Evolutionary conservation across 768 basidiomycete species (phyloP).

Genomic region (Xerocomus brunneocitrinus): DNA sequence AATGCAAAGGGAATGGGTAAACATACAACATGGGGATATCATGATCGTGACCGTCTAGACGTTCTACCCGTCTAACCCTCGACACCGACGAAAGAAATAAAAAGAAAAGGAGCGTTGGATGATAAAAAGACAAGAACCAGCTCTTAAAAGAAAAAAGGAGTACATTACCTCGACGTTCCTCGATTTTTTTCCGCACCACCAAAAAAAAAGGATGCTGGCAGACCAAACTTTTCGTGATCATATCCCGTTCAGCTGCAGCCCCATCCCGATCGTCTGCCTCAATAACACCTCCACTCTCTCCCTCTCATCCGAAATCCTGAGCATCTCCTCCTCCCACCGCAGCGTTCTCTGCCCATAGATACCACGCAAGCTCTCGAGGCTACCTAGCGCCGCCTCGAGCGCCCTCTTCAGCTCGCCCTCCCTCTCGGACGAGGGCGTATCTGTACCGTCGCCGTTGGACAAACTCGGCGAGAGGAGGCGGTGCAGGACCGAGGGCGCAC

Average conservation of each 20-base stretch:
- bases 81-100: background rate
- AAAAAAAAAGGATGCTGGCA: too few relatives aligned
- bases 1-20: background rate
- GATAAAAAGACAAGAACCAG: background rate
- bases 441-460: conserved; percentile 52
- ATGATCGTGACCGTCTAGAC: background rate
- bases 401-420: conserved; percentile 68
- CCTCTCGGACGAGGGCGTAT: conserved; percentile 44
- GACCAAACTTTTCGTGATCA: background rate
- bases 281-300: conserved; percentile 63
- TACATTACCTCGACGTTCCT: background rate
- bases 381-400: conserved; percentile 62
- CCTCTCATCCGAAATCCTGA: conserved; percentile 58
- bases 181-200: background rate
- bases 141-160: background rate
- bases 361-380: conserved; percentile 54
- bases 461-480: conserved; percentile 38
- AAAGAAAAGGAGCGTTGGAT: background rate
- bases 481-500: conserved; percentile 45
- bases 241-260: conserved; percentile 25
- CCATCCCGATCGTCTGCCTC: conserved; percentile 55
- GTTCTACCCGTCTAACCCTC: background rate
- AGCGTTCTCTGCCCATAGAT: conserved; percentile 69
- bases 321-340: conserved; percentile 69
- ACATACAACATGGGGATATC: background rate